phyloP scores from a whole-genome alignment of 495 filamentous ascomycete species.

The Poronia punctata region DNA sequence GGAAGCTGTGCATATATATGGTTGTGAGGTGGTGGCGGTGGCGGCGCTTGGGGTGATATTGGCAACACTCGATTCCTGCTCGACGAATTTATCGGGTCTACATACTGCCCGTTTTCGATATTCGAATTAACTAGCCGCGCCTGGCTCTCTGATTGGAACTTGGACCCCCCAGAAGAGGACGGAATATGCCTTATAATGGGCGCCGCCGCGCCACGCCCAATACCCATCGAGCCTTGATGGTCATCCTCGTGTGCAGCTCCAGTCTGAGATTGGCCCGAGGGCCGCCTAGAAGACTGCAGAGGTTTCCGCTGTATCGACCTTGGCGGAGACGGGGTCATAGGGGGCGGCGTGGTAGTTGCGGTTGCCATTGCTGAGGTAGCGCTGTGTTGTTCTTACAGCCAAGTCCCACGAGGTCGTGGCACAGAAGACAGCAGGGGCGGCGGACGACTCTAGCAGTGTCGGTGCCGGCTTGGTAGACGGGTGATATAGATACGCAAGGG shows the following conservation, averaged over 20 bases:
- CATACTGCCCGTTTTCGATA: slow-evolving; percentile 23
- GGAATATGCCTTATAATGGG: slow-evolving; percentile 32
- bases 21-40: slow-evolving; percentile 24
- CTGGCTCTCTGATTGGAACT: slow-evolving; percentile 38
- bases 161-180: slow-evolving; percentile 34
- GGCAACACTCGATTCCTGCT: slow-evolving; percentile 26
- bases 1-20: slow-evolving; percentile 14
- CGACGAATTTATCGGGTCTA: slow-evolving; percentile 2
- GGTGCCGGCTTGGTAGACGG: not conserved
- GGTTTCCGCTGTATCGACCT: slow-evolving; percentile 38
- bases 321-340: slow-evolving; percentile 24
- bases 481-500: slow-evolving; percentile 6
- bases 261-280: slow-evolving; percentile 18
- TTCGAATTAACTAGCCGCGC: slow-evolving; percentile 33
- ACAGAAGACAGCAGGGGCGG: slow-evolving; percentile 2
- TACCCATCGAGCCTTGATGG: slow-evolving; percentile 28
- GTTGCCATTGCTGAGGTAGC: slow-evolving; percentile 36
- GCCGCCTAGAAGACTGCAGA: slow-evolving; percentile 25
- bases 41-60: slow-evolving; percentile 29
- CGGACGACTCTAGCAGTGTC: slow-evolving; percentile 1
- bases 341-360: slow-evolving; percentile 29
- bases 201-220: slow-evolving; percentile 22
- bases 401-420: slow-evolving; percentile 7
- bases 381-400: not conserved
- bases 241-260: slow-evolving; percentile 30